Evolutionary conservation across 208 protist genomes (phyloP), one percentile per base, ranked within the genome.

Genomic region (Blastocrithidia nonstop): DNA sequence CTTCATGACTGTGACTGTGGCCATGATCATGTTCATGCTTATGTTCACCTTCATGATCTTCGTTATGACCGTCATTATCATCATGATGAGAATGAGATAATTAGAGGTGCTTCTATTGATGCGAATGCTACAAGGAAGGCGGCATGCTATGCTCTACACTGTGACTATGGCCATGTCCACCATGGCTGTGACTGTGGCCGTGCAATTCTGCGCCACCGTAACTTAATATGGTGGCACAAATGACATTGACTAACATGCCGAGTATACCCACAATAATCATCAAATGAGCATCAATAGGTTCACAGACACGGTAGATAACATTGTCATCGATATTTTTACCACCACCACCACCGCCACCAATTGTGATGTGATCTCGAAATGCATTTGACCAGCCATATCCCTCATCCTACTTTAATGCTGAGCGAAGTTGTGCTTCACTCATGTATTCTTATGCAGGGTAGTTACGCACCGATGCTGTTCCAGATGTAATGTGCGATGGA

Each of bases 191-290:
- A 39, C 64, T 65, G 61, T 87, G 77, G 49, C 58, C 69, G 59
- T 88, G 73, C 25, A 70, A 71, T 57, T 91, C 77, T 15, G 73
- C 78, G 27, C 78, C 74, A 27, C 87, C 87, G 50, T 65, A 83
- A 57, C 86, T 83, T 2, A 94, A 50, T 15, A 94, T 94, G 6
- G 38, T 43, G 0, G 87, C 83, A 37, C 80, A 84, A 6, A 74
- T 59, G 9, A 95, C 42, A 47, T 95, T 95, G 15, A 95, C 85
- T 16, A 74, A n/a, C 45, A 93, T 61, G 5, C 87, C 87, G 20
- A 88, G 53, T 4, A 78, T 36, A 6, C 81, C 87, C 5, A 95
- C 72, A 6, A 88, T 39, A 13, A 89, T 51, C 82, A 92, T 89
- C 22, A 90, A 41, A 4, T 52, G 39, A 16, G 75, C 72, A 48